Evolutionary conservation across 192 early-diverging fungal genomes (phyloP), one percentile per base, ranked within the genome.

Genomic region (Coemansia sp.): DNA sequence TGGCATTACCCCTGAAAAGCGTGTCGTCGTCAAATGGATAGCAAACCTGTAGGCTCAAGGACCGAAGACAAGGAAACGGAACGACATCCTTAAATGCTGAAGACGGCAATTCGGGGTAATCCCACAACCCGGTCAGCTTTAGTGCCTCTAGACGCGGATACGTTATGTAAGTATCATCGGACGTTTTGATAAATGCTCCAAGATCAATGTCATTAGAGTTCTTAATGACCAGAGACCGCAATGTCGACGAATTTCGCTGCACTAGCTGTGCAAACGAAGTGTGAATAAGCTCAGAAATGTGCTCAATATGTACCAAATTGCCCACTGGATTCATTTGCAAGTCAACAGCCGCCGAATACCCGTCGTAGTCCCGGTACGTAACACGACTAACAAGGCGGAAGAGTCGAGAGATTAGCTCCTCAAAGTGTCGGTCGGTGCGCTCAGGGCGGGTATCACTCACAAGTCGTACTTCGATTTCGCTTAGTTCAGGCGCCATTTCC

Each of bases 21-120:
- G 48, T 22, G 48, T 50, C 48, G n/a, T 50, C 48, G 48, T 19
- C n/a, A 19, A 50, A 50, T 20, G 48, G 48, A 50, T 50, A 50
- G 48, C 12, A 5, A 50, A 22, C n/a, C 12, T 50, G 17, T 19
- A 50, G 3, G 48, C 19, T 5, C 3, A 50, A 9, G n/a, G 4
- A 22, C 20, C n/a, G 48, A n/a, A 50, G 48, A 19, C 8, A 9
- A 22, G 48, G 48, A 50, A 50, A 50, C 8, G 48, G 48, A 8
- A 42, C 0, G 41, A 42, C 3, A 11, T 42, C 10, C 41, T 42
- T 19, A 9, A 9, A 50, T 2, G 17, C 7, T 15, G 10, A 17
- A 3, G 12, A 5, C 41, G 19, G 15, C 19, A 19, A n/a, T 19
- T 50, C 19, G 4, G 15, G 20, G 48, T 8, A 8, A 22, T 22